Evolutionary conservation across 1,139 yeast species (phyloP).

Genomic region (Debaryomycetaceae sp.): DNA sequence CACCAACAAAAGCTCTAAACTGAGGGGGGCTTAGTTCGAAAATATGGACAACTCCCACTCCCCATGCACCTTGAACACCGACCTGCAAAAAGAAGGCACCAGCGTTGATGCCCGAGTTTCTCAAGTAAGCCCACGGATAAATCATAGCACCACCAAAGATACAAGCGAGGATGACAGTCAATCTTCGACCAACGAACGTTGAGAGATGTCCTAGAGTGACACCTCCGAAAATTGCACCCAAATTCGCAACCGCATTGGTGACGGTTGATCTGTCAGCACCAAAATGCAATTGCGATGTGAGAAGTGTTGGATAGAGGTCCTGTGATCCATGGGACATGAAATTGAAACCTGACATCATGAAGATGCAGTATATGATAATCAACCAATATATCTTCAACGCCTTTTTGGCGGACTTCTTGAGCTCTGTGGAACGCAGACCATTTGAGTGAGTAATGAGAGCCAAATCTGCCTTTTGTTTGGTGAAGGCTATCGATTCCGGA

Average conservation of each 20-base stretch:
- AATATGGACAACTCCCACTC: slow-evolving; percentile 75
- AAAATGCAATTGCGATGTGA: slow-evolving; percentile 26
- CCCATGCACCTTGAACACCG: slow-evolving; percentile 88
- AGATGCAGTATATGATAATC: slow-evolving; percentile 30
- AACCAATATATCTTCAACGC: slow-evolving; percentile 38
- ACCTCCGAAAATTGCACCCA: slow-evolving; percentile 39
- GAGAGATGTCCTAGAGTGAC: slow-evolving; percentile 33
- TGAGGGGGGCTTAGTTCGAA: slow-evolving; percentile 77
- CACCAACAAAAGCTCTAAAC: slow-evolving; percentile 68
- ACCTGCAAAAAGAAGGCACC: slow-evolving; percentile 77
- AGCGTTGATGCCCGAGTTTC: slow-evolving; percentile 59
- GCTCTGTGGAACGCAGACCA: slow-evolving; percentile 10
- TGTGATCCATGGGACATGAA: slow-evolving; percentile 40
- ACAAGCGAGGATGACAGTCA: slow-evolving; percentile 49
- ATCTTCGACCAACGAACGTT: slow-evolving; percentile 34
- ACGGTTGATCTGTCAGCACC: slow-evolving; percentile 31
- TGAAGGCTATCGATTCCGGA: slow-evolving; percentile 39
- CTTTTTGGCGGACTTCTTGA: slow-evolving; percentile 19
- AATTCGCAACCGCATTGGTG: slow-evolving; percentile 34
- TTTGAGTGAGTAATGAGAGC: slow-evolving; percentile 12
- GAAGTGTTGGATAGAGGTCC: slow-evolving; percentile 37
- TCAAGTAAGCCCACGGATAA: slow-evolving; percentile 71
- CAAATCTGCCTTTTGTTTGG: slow-evolving; percentile 21
- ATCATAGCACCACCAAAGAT: slow-evolving; percentile 63
- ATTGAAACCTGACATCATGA: slow-evolving; percentile 44